Evolutionary conservation across 176 grass and related monocot species (phyloP), one percentile per base, ranked within the genome.

Genomic region (Bolboschoenus planiculmis): DNA sequence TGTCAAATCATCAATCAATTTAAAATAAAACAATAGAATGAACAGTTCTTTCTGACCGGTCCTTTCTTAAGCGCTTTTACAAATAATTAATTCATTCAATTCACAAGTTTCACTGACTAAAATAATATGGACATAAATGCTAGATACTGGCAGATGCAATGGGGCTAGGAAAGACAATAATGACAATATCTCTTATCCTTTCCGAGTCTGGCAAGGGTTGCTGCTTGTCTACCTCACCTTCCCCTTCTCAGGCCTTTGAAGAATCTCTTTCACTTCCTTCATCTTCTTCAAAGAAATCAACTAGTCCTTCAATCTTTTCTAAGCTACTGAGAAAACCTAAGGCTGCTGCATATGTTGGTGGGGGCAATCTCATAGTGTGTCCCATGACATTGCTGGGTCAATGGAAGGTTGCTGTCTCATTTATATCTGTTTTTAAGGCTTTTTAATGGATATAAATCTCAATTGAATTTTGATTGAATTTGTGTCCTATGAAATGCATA

Each of bases 111-210:
- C 40, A 80, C 53, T 59, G 31, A 80, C 48, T 59, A 58, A 46
- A 56, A n/a, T 80, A 54, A 34, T 35, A 36, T 36, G 61, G 2
- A 15, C 62, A 87, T 74, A 87, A 88, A 88, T 83, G 46, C 81
- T 83, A 97, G 95, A 97, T 97, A 86, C 61, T 97, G 81, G 95
- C 95, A 94, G 95, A 97, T 94, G 92, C 90, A 78, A 97, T 97
- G 95, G 95, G 95, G 77, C 78, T 97, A 39, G 92, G 95, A 79
- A 97, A 97, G 84, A 97, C 95, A 82, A 91, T 97, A 64, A 97
- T 97, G 95, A 97, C 92, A 29, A 94, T 97, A 83, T 46, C 92
- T 90, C 95, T 97, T 94, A 85, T 97, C 62, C 88, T 97, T 82
- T 88, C 90, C 30, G 79, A 92, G 61, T 90, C 88, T 82, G 84